Evolutionary conservation across 495 filamentous ascomycete genomes (phyloP).

Genomic region (Penicillium lividum): DNA sequence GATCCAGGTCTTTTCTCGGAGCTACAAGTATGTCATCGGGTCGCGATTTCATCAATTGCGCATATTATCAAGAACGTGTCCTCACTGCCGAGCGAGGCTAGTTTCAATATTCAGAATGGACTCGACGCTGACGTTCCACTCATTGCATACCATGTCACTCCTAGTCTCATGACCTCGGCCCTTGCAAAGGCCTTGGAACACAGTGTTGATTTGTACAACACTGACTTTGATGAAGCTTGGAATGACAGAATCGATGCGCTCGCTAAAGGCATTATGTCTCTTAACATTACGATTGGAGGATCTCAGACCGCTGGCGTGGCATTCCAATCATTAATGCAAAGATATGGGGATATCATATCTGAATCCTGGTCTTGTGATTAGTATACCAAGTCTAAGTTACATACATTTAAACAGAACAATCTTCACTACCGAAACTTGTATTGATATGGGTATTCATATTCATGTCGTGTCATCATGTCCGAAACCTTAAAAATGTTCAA

Average conservation of each 20-base stretch:
- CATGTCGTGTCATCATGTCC: neutral
- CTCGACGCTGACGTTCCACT: conserved; percentile 18
- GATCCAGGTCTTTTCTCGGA: neutral
- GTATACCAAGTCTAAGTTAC: neutral
- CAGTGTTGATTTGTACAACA: conserved; percentile 6
- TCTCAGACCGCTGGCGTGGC: conserved; percentile 19
- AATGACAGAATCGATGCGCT: conserved; percentile 22
- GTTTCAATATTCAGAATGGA: conserved; percentile 26
- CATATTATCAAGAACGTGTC: conserved; percentile 13
- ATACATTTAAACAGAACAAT: neutral
- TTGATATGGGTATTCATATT: neutral
- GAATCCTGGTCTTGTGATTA: conserved; percentile 25
- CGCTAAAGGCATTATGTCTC: conserved; percentile 26
- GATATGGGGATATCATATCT: conserved; percentile 26
- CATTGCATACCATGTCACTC: conserved; percentile 28
- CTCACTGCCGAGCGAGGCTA: conserved; percentile 16
- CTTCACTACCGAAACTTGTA: neutral
- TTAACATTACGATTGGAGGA: conserved; percentile 29
- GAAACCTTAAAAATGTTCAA: neutral
- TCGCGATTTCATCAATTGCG: conserved; percentile 11
- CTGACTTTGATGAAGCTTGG: neutral
- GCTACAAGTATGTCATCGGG: neutral
- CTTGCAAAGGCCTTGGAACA: conserved; percentile 24
- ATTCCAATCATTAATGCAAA: conserved; percentile 13
- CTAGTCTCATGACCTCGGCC: conserved; percentile 19